Evolutionary conservation across 2,329 filamentous ascomycete species (phyloP), one percentile per base, ranked within the genome.

Genomic region (Fusarium protoensiforme): DNA sequence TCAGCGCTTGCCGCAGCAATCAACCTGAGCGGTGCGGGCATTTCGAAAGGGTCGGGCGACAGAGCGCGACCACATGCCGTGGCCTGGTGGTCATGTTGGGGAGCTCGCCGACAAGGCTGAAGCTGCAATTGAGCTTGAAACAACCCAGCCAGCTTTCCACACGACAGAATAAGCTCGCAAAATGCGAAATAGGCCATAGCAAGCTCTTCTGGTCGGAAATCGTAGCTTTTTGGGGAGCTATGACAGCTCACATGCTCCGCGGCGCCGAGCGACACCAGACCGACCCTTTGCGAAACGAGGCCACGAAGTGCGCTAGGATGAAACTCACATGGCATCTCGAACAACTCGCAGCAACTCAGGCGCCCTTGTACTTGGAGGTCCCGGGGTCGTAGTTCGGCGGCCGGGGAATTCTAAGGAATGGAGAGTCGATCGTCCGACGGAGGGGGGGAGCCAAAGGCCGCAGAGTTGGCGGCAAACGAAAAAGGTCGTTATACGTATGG

Each of bases 301-400:
- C 58, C 64, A 64, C 59, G 51, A 69, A 57, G 46, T 57, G 59
- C 51, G 62, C 57, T 48, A 61, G 68, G 46, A 46, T 64, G 60
- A 75, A 69, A 83, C 81, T 83, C 77, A 83, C 81, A 82, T 72
- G 81, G 81, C 81, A 83, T 83, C 77, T 81, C 77, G 80, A 76
- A 74, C 72, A 77, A 67, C 69, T 75, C 69, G 65, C 67, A 73
- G 72, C 76, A 74, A 72, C 68, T 67, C 64, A 64, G 64, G 72
- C 72, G 71, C 74, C 78, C 59, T 71, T 69, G 59, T 64, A 64
- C 39, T 61, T 70, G 60, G 46, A 58, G 65, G 64, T 72, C 61
- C 65, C 69, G 69, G 60, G 67, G 61, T 73, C 62, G 73, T 65
- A 69, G 57, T 66, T 68, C 61, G 76, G 69, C 53, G 57, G 61